A percentile compares a stretch with the other conserved stretches of the same genome.
Conservation (phyloP, 176 grass and related monocot species). For the Ampelocalamus luodianensis region DNA sequence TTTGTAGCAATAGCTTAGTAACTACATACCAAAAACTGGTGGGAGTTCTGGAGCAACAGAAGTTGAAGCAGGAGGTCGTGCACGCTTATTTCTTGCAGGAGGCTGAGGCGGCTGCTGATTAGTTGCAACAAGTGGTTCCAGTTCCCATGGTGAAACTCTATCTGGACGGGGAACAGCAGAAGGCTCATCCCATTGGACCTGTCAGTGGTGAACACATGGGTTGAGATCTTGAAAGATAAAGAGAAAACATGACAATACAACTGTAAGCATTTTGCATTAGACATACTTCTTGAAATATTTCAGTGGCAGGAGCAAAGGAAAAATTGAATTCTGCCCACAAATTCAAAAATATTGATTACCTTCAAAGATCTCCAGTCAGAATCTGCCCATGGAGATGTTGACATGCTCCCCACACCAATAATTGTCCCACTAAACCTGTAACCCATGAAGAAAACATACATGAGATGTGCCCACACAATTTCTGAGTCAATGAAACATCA, state of each 20-base stretch:
- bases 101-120: slow-evolving; percentile 46
- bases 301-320: not conserved
- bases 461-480: slow-evolving; percentile 18
- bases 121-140: slow-evolving; percentile 57
- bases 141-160: slow-evolving; percentile 83
- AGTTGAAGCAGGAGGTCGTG: slow-evolving; percentile 48
- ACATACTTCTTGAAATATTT: slow-evolving; percentile 7
- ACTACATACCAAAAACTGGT: slow-evolving; percentile 60
- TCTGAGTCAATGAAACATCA: slow-evolving; percentile 26
- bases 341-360: slow-evolving; percentile 48
- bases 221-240: slow-evolving; percentile 35
- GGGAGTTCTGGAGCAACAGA: slow-evolving; percentile 54
- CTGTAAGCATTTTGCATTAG: not conserved
- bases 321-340: slow-evolving; percentile 4
- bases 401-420: slow-evolving; percentile 62
- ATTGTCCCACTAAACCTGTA: slow-evolving; percentile 83
- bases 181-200: slow-evolving; percentile 89
- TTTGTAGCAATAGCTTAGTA: slow-evolving; percentile 11
- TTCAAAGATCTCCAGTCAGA: slow-evolving; percentile 84
- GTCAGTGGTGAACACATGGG: slow-evolving; percentile 15
- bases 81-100: slow-evolving; percentile 59
- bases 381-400: slow-evolving; percentile 73
- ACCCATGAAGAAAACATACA: slow-evolving; percentile 38
- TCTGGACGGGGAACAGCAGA: slow-evolving; percentile 59
- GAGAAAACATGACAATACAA: slow-evolving; percentile 14